phyloP scores from a whole-genome alignment of 1,139 yeast genomes.

The Eremothecium sinecaudum region DNA sequence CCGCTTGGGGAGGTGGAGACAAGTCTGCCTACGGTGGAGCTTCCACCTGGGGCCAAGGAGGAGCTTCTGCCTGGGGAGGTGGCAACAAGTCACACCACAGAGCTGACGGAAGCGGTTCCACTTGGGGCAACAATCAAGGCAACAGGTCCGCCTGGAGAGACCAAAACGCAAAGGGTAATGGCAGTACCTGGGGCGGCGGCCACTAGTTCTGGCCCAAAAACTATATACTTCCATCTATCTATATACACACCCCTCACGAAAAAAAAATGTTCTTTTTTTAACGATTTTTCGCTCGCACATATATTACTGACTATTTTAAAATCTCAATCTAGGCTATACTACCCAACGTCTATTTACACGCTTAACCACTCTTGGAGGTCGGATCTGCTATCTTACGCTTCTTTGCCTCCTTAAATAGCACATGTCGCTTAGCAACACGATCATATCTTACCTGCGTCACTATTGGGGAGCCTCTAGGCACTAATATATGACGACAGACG shows the following conservation, averaged over 20 bases:
- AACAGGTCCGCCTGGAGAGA: slow-evolving; percentile 37
- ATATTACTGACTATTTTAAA: slow-evolving; percentile 7
- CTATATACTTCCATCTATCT: too few species aligned
- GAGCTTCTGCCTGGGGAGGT: slow-evolving; percentile 27
- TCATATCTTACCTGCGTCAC: slow-evolving; percentile 84
- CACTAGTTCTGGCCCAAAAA: too few species aligned
- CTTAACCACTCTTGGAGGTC: too few species aligned
- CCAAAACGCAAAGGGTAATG: slow-evolving; percentile 16
- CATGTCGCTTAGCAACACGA: slow-evolving; percentile 70
- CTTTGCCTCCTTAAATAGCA: slow-evolving; percentile 77
- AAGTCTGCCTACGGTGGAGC: slow-evolving; percentile 29
- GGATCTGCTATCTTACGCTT: slow-evolving; percentile 70
- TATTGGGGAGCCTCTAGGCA: slow-evolving; percentile 73
- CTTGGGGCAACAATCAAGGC: slow-evolving; percentile 33
- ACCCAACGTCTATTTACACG: too few species aligned
- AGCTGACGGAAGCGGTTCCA: slow-evolving; percentile 33
- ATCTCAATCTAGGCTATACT: too few species aligned
- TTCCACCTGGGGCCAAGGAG: slow-evolving; percentile 29
- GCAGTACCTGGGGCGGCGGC: slow-evolving; percentile 24
- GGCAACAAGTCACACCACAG: slow-evolving; percentile 20
- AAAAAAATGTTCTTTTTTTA: slow-evolving; percentile 1
- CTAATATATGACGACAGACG: slow-evolving; percentile 64
- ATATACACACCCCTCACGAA: too few species aligned
- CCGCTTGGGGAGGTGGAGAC: slow-evolving; percentile 31
- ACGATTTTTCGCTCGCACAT: slow-evolving; percentile 5